A percentile compares a stretch with the other conserved stretches of the same genome.
These are phyloP conservation scores for Arthroderma sp. DNA, from an alignment of 2,329 filamentous ascomycete genomes.

Conservation along the genomic window DNA sequence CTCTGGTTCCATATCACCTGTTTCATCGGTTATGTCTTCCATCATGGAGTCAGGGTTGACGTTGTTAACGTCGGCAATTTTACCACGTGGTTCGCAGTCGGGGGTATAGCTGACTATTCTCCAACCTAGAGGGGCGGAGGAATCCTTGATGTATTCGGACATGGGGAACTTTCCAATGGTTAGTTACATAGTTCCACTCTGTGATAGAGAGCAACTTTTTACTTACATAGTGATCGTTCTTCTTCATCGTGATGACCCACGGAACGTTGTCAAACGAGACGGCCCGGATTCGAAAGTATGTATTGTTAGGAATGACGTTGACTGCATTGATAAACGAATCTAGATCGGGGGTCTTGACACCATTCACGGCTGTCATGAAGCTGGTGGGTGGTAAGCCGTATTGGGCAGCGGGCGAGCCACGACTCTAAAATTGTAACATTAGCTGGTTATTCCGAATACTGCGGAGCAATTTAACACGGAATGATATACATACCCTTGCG, in stretches of 20 bases:
- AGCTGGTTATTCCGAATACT: slow-evolving; percentile 1
- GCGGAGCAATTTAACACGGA: background rate
- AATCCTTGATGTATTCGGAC: slow-evolving; percentile 50
- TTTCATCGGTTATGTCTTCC: slow-evolving; percentile 24
- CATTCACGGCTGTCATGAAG: slow-evolving; percentile 94
- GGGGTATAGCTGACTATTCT: slow-evolving; percentile 43
- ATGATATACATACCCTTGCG: slow-evolving; percentile 42
- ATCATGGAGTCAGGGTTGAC: slow-evolving; percentile 36
- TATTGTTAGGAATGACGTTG: slow-evolving; percentile 84
- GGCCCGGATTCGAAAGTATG: slow-evolving; percentile 93
- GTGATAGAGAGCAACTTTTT: too few relatives aligned
- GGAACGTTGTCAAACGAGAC: slow-evolving; percentile 97
- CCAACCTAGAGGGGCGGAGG: slow-evolving; percentile 41
- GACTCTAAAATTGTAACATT: slow-evolving; percentile 32
- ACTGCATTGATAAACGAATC: slow-evolving; percentile 69
- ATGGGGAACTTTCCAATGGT: slow-evolving; percentile 42
- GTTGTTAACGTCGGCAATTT: slow-evolving; percentile 26
- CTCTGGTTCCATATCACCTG: slow-evolving; percentile 28
- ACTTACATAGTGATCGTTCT: slow-evolving; percentile 83
- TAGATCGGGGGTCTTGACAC: slow-evolving; percentile 68
- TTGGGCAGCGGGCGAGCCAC: slow-evolving; percentile 73
- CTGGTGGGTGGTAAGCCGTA: slow-evolving; percentile 92
- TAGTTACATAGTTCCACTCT: too few relatives aligned
- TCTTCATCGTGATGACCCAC: slow-evolving; percentile 99
- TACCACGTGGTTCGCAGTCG: slow-evolving; percentile 23